phyloP scores from a whole-genome alignment of 768 basidiomycete genomes.

The Tylopilus cervinicoccineus region DNA sequence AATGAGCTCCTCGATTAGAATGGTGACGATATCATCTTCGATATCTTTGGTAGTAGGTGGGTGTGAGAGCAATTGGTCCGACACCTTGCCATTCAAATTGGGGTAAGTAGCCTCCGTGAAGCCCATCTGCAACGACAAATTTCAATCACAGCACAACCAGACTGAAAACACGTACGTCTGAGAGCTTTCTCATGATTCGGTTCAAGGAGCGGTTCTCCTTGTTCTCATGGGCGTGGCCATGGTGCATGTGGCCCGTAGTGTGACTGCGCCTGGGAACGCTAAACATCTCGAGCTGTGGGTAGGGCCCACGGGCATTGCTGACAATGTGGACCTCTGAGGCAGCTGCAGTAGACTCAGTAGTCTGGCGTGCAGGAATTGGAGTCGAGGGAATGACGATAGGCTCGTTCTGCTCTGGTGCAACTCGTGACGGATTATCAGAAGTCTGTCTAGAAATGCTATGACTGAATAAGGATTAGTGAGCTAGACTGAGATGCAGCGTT shows the following conservation, averaged over 20 bases:
- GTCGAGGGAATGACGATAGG: background rate
- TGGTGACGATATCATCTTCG: slow-evolving; percentile 66
- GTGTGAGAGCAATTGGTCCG: slow-evolving; percentile 43
- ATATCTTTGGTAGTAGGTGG: slow-evolving; percentile 44
- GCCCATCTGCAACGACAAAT: slow-evolving; percentile 56
- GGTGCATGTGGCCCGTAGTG: slow-evolving; percentile 22
- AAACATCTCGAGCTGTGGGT: slow-evolving; percentile 61
- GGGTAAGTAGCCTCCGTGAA: slow-evolving; percentile 59
- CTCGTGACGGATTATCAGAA: slow-evolving; percentile 17
- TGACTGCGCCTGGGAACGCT: slow-evolving; percentile 48
- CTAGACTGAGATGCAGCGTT: background rate
- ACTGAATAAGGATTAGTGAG: slow-evolving; percentile 4
- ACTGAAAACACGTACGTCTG: slow-evolving; percentile 48
- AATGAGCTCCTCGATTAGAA: slow-evolving; percentile 55
- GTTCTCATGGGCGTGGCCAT: slow-evolving; percentile 17
- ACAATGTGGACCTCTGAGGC: slow-evolving; percentile 43
- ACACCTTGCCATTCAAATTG: slow-evolving; percentile 46
- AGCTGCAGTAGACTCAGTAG: slow-evolving; percentile 12
- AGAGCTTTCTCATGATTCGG: slow-evolving; percentile 55
- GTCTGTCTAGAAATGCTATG: slow-evolving; percentile 26
- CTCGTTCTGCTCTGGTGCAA: background rate
- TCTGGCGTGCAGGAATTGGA: slow-evolving; percentile 13
- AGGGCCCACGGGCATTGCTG: slow-evolving; percentile 57
- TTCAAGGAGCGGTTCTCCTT: slow-evolving; percentile 39
- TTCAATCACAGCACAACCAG: slow-evolving; percentile 9